Conservation (phyloP, 169 alveolate genomes). For the Plasmodium vivax region DNA sequence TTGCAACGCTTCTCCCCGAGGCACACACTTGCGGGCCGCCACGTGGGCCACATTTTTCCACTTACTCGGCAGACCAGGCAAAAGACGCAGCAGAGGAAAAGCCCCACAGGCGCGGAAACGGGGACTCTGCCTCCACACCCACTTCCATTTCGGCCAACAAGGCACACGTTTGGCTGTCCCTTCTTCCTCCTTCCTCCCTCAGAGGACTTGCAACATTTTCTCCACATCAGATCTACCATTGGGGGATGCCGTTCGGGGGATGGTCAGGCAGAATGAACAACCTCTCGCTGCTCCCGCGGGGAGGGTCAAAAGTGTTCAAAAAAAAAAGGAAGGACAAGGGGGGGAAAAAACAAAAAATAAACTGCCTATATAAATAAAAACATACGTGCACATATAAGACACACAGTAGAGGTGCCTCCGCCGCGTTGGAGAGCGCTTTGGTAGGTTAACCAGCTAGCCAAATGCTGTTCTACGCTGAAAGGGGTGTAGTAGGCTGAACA, state of each 20-base stretch:
- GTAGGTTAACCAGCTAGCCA: neutral
- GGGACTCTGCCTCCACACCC: neutral
- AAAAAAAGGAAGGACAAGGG: neutral
- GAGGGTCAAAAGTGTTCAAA: neutral
- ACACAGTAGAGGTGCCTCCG: neutral
- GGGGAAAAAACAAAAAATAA: neutral
- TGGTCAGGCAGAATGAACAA: neutral
- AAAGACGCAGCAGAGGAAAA: neutral
- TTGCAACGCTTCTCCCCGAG: neutral
- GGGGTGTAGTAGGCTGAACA: neutral
- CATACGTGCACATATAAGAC: neutral
- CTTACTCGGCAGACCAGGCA: neutral
- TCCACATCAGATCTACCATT: neutral
- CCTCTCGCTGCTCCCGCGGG: neutral
- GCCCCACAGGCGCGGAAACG: neutral
- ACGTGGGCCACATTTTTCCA: neutral
- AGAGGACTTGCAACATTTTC: neutral
- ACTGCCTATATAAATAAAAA: neutral
- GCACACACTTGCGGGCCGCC: neutral
- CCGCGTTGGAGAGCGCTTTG: neutral
- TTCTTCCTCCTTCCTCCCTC: neutral
- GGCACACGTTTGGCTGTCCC: neutral
- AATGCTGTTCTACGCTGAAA: neutral
- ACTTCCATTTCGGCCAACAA: neutral
- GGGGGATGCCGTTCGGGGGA: neutral